phyloP scores from a whole-genome alignment of 805 yeast genomes.

The Hanseniaspora thailandica region DNA sequence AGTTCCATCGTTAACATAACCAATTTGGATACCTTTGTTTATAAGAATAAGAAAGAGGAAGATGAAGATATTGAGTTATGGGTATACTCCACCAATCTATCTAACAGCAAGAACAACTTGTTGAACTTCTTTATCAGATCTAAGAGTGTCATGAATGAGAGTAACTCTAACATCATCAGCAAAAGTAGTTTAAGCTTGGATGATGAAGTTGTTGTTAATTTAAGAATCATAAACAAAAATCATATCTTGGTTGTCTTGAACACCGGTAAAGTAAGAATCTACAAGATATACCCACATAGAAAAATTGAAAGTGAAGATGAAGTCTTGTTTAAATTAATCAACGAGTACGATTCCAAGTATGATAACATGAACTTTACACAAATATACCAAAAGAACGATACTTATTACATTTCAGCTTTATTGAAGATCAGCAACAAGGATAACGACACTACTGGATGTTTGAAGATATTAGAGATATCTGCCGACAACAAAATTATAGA shows the following conservation, averaged over 20 bases:
- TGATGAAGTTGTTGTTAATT: constrained; percentile 18
- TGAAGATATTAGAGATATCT: constrained; percentile 17
- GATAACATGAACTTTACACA: constrained; percentile 21
- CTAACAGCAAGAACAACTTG: constrained; percentile 19
- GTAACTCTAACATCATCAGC: constrained; percentile 17
- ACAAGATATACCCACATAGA: constrained; percentile 15
- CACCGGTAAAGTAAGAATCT: constrained; percentile 26
- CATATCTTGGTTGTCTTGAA: constrained; percentile 22
- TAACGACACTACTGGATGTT: constrained; percentile 20
- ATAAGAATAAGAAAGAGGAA: constrained; percentile 14
- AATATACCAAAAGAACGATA: constrained; percentile 18
- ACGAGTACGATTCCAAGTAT: constrained; percentile 21
- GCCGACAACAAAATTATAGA: constrained; percentile 19
- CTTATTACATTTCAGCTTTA: constrained; percentile 19
- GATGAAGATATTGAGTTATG: constrained; percentile 19
- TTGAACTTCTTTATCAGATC: constrained; percentile 19
- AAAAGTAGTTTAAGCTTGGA: constrained; percentile 18
- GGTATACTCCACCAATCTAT: constrained; percentile 21
- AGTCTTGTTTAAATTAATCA: constrained; percentile 17
- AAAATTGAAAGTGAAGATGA: constrained; percentile 18
- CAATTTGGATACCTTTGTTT: constrained; percentile 24
- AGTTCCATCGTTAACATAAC: constrained; percentile 28
- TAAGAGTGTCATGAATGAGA: constrained; percentile 14
- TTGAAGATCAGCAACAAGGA: constrained; percentile 21
- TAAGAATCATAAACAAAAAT: constrained; percentile 20